These are phyloP conservation scores for Xylaria longipes DNA, from an alignment of 495 filamentous ascomycete genomes.

Conservation along the genomic window DNA sequence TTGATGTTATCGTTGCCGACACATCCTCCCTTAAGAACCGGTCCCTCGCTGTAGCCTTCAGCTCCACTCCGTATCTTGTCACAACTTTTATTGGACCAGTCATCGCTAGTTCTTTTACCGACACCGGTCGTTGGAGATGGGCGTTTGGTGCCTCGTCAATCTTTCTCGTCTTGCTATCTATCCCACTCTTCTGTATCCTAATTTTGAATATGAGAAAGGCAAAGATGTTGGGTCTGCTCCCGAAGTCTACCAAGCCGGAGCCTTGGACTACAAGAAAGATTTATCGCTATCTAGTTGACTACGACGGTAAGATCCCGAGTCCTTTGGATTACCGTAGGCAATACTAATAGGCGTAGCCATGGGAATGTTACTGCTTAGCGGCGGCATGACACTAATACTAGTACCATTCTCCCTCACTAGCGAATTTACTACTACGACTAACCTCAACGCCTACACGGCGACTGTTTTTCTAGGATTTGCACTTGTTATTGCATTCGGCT, in stretches of 20 bases:
- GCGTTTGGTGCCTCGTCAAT: constrained; percentile 59
- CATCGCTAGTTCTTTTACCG: constrained; percentile 45
- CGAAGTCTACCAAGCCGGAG: constrained; percentile 51
- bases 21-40: constrained; percentile 63
- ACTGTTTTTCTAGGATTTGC: constrained; percentile 64
- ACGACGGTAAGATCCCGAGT: constrained; percentile 56
- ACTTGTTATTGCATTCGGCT: constrained; percentile 61
- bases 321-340: not conserved
- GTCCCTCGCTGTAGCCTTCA: constrained; percentile 62
- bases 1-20: constrained; percentile 67
- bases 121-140: constrained; percentile 61
- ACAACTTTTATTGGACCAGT: constrained; percentile 56
- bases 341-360: constrained; percentile 40
- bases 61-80: constrained; percentile 62
- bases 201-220: constrained; percentile 66
- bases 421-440: constrained; percentile 27
- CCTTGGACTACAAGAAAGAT: constrained; percentile 53
- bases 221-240: constrained; percentile 57
- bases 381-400: constrained; percentile 66
- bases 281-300: constrained; percentile 63
- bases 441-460: constrained; percentile 49
- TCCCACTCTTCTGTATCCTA: constrained; percentile 50
- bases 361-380: constrained; percentile 63
- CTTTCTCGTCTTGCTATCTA: constrained; percentile 41
- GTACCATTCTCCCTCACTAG: constrained; percentile 61